Evolutionary conservation across 768 basidiomycete species (phyloP), one percentile per base, ranked within the genome.

Genomic region (Tulasnella sp.): DNA sequence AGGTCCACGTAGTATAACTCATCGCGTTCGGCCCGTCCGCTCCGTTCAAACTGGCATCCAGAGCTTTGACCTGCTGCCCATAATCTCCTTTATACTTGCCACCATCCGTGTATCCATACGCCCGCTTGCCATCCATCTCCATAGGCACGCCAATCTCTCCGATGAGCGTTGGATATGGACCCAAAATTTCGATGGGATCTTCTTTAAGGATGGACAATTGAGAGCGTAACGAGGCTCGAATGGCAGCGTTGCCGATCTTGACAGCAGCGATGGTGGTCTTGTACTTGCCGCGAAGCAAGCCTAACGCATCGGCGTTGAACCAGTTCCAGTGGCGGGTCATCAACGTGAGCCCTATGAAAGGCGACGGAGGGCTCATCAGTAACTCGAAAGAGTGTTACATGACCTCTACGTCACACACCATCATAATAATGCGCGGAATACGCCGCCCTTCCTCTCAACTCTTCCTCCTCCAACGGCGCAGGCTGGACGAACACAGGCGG

Each of bases 61-160:
- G 86, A n/a, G 94, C 95, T 76, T 87, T 90, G 80, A 93, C 90
- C 82, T 97, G 95, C 22, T 83, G 81, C 2, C 86, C 36, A 69
- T 80, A 81, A 67, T 81, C 80, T 9, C 81, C 81, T 38, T 77
- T 76, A 31, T 79, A 80, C 88, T 88, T 29, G 78, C 92, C 88
- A 68, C 85, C 83, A 83, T 91, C 87, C 79, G 86, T 90, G 83
- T 87, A 93, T 39, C 93, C 93, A 83, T 99, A 99, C 17, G 93
- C 86, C 67, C 87, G 86, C 83, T 93, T 94, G 74, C 84, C 84
- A 81, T 99, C 97, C 91, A 99, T 91, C 82, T 99, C 96, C 81
- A 91, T 94, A 2, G 97, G 97, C 1, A 90, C 93, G 17, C 97
- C 97, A 71, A 98, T 97, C 85, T 99, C 97, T 14, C 97, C 96